Base-by-base conservation (phyloP, 1,284 basidiomycete species). In the Ustanciosporium gigantosporum region DNA sequence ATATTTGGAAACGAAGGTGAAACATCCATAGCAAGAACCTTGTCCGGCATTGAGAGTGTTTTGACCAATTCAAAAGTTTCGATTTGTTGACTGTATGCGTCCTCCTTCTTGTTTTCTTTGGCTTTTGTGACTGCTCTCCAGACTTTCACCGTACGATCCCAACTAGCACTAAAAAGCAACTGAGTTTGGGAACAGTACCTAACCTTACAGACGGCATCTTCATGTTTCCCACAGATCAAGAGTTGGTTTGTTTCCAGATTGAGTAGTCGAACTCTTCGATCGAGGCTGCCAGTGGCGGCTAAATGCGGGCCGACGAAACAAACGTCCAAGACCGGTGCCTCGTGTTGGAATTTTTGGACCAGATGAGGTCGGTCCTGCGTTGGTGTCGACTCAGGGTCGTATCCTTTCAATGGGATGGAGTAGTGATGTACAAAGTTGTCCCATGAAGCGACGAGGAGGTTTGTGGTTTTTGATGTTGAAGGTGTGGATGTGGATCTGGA, bases 311-410 rank as follows among this genome's bases (percentile, higher is more conserved):
- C 55, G 36, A 77, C 57, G 46, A 68, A 77, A 31, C 70, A 72
- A 1, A 69, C 67, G n/a, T 77, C 74, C 0, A 77, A 53, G 5
- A 76, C 74, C 0, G 75, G 57, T 1, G 74, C 75, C 9, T 70
- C 67, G 36, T 76, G 74, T 31, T 48, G 17, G 16, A 75, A 75
- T 3, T 45, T 62, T 23, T 68, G 70, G 11, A 75, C 25, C 15
- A 66, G 48, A 9, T n/a, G n/a, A n/a, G n/a, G n/a, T n/a, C n/a
- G n/a, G n/a, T n/a, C n/a, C n/a, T n/a, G n/a, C n/a, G n/a, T n/a
- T n/a, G n/a, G n/a, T n/a, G n/a, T n/a, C n/a, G n/a, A n/a, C n/a
- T n/a, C n/a, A n/a, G n/a, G n/a, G n/a, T n/a, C n/a, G n/a, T n/a
- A n/a, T n/a, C n/a, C n/a, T n/a, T n/a, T n/a, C n/a, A n/a, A n/a